Evolutionary conservation across 352 stramenopile species (phyloP), one percentile per base, ranked within the genome.

Genomic region (Globisporangium cylindrosporum): DNA sequence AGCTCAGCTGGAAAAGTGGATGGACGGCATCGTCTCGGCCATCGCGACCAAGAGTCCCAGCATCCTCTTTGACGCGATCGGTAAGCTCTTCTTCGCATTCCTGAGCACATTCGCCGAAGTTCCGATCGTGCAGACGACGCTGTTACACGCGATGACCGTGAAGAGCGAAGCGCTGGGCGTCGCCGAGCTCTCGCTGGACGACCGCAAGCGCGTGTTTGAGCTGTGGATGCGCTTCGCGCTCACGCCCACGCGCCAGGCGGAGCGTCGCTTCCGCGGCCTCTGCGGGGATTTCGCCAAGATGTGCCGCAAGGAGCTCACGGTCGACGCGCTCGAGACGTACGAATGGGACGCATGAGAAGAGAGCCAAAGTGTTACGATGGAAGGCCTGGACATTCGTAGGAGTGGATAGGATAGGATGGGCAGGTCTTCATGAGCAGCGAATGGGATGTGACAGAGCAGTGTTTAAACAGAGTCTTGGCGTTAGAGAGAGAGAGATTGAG

Each of bases 271-370:
- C 60, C 82, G 82, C 27, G 79, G 80, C 5, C 64, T 92, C 9
- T 86, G 80, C 70, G 70, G 65, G 4, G 84, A 92, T 53, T 87
- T 92, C 59, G 84, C 84, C n/a, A 91, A 91, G 69, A 81, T 91
- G 51, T 91, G 84, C 58, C 81, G 82, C 57, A 89, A 90, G 65
- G 82, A 92, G 61, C 70, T 84, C 67, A 88, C 82, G 10, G 69
- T 70, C 6, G 82, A 92, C 46, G 64, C 73, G 54, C 73, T 92
- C 53, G 70, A 87, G 53, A 77, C 74, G 10, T 86, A 90, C 32
- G 81, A 89, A 53, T 49, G 76, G 65, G 67, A 78, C 20, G 73
- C 71, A 20, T 83, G 53, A 65, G 20, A 34, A 59, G 3, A 36
- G 15, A 38, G 25, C 34, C 49, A 18, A 38, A 54, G 38, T 12